Base-by-base conservation (phyloP, 2,329 filamentous ascomycete genomes). In the Stagonosporopsis cucurbitacearum region DNA sequence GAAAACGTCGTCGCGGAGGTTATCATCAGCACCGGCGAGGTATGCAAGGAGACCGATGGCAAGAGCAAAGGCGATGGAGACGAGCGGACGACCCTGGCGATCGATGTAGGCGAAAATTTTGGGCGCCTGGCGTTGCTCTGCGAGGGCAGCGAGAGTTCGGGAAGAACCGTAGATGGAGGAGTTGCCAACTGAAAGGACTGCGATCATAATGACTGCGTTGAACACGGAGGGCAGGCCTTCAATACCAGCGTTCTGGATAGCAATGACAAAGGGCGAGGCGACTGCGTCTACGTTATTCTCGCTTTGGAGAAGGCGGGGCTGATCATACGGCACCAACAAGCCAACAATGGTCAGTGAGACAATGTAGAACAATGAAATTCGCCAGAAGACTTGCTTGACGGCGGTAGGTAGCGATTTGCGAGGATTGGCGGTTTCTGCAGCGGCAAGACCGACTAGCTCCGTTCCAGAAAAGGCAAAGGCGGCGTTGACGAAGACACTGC, bases 191-290 rank as follows among this genome's bases (percentile, higher is more conserved):
- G 91, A 96, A 20, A 97, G 80, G 20, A 96, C 92, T 19, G 93
- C 89, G 59, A 96, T 86, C 70, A 97, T 86, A 73, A 97, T 96
- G 58, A 97, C 92, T n/a, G 86, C 87, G 75, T 98, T 97, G 89
- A 97, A 96, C 50, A 97, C 84, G 0, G 90, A 93, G 2, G 92
- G 91, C 2, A 97, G 84, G 2, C 89, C 88, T 37, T 85, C 78
- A 66, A 97, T 96, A 8, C 91, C 89, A 1, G 92, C 92, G 60
- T 92, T 89, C 63, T 89, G 81, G 65, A 96, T 96, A 59, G 93
- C 91, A 67, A 97, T 96, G 66, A 97, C 93, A 73, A 97, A 97
- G 1, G 94, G 94, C 2, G 92, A 96, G 1, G 92, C 89, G 23
- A 86, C 86, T 39, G 88, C 85, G 71, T 92, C 86, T 44, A 84